Percentiles rank a stretch among this genome's conserved stretches.
Conservation (phyloP, 2,329 filamentous ascomycete genomes). For the Aspergillus ruber region DNA sequence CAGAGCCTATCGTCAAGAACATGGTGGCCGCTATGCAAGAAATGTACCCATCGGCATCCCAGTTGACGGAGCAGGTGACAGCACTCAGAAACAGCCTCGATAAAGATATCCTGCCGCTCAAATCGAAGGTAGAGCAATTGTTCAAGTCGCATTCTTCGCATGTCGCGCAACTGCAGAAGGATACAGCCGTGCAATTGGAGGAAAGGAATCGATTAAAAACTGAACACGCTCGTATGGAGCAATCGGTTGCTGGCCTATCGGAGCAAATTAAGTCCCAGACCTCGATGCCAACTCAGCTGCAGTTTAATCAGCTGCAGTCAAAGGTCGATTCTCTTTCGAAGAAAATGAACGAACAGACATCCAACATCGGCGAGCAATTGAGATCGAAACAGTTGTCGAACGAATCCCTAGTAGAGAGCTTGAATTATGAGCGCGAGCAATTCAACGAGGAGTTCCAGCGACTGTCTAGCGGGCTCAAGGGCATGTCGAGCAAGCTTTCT, state of each 20-base stretch:
- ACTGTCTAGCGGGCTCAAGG: slow-evolving; percentile 5
- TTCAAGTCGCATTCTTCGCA: not conserved
- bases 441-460: slow-evolving; percentile 5
- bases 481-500: slow-evolving; percentile 4
- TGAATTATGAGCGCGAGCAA: slow-evolving; percentile 10
- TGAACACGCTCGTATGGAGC: not conserved
- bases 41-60: slow-evolving; percentile 28
- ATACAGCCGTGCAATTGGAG: not conserved
- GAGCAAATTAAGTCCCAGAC: too few relatives aligned
- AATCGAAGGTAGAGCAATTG: not conserved
- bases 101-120: not conserved
- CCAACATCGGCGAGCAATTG: not conserved
- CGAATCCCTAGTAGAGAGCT: slow-evolving; percentile 4
- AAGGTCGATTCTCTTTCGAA: not conserved
- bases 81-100: slow-evolving; percentile 6
- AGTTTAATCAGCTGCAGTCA: not conserved
- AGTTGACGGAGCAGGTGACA: slow-evolving; percentile 15
- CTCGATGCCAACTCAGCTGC: not conserved
- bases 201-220: not conserved
- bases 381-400: not conserved
- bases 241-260: not conserved
- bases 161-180: not conserved
- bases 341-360: not conserved
- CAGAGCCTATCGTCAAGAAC: slow-evolving; percentile 28
- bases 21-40: slow-evolving; percentile 30